phyloP scores from a whole-genome alignment of 768 basidiomycete genomes.

The Collybia sp. region DNA sequence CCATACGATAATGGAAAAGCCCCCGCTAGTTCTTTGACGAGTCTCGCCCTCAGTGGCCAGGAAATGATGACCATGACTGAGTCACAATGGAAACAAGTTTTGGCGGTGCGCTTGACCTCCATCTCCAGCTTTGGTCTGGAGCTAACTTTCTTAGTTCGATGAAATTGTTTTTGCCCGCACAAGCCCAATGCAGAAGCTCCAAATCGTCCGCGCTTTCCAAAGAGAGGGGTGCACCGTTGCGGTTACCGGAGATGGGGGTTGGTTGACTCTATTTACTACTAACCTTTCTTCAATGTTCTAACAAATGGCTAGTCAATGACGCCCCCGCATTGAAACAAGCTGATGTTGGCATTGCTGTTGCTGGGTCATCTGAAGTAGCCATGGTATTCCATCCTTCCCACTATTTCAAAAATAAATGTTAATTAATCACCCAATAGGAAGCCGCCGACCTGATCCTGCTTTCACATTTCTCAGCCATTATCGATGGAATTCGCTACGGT shows the following conservation, averaged over 20 bases:
- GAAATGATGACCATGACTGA: conserved; percentile 30
- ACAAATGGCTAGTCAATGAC: conserved; percentile 32
- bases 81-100: conserved; percentile 13
- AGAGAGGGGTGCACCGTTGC: conserved; percentile 44
- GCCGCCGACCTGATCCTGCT: conserved; percentile 48
- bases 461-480: conserved; percentile 56
- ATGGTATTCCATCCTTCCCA: conserved; percentile 18
- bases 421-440: conserved; percentile 15
- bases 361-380: conserved; percentile 42
- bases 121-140: conserved; percentile 23
- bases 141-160: conserved; percentile 31
- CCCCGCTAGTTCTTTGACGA: background rate
- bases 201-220: conserved; percentile 52
- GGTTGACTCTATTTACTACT: no score
- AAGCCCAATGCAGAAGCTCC: conserved; percentile 53
- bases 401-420: no score
- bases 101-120: background rate
- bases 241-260: conserved; percentile 52
- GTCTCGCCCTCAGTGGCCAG: conserved; percentile 35
- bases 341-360: conserved; percentile 54
- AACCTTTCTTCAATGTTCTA: no score
- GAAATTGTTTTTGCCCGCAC: conserved; percentile 51
- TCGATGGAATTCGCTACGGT: conserved; percentile 53
- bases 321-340: conserved; percentile 45
- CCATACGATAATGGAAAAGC: background rate